Evolutionary conservation across 352 stramenopile species (phyloP).

Genomic region (Globisporangium megalacanthum): DNA sequence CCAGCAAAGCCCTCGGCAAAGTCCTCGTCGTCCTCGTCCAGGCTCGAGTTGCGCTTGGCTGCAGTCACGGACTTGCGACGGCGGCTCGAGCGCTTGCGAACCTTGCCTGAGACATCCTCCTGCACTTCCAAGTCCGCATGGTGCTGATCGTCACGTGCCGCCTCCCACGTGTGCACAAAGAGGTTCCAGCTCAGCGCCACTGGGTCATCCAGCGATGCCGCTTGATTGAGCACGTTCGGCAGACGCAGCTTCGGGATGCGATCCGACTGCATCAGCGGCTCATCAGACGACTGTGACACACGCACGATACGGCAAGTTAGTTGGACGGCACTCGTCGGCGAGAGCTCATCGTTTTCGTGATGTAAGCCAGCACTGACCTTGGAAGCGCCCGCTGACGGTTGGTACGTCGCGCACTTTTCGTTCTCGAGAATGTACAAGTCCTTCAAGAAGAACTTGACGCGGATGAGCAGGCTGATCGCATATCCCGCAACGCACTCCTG

Average conservation of each 20-base stretch:
- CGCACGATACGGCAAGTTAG: neutral
- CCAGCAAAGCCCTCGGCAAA: conserved; percentile 13
- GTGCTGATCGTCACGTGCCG: conserved; percentile 56
- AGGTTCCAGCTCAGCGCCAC: conserved; percentile 53
- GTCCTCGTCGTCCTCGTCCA: conserved; percentile 15
- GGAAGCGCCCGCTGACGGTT: conserved; percentile 32
- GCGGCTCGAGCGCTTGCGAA: conserved; percentile 19
- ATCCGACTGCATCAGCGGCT: conserved; percentile 19
- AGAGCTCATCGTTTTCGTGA: neutral
- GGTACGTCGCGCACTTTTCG: conserved; percentile 79
- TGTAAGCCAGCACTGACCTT: conserved; percentile 24
- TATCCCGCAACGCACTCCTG: conserved; percentile 32
- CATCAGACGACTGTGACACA: conserved; percentile 19
- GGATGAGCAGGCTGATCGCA: conserved; percentile 59
- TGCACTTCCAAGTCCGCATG: conserved; percentile 61
- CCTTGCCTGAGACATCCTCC: conserved; percentile 13
- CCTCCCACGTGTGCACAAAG: conserved; percentile 46
- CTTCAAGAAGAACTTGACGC: conserved; percentile 74
- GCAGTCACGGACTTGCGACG: conserved; percentile 25
- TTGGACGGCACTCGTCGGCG: neutral
- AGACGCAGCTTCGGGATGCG: conserved; percentile 16
- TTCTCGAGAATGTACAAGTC: conserved; percentile 60
- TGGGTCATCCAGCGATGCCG: conserved; percentile 21
- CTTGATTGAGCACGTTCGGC: conserved; percentile 10
- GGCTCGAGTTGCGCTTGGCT: conserved; percentile 14